Conservation (phyloP, 306 rosid species). For the Hylodesmum podocarpum region DNA sequence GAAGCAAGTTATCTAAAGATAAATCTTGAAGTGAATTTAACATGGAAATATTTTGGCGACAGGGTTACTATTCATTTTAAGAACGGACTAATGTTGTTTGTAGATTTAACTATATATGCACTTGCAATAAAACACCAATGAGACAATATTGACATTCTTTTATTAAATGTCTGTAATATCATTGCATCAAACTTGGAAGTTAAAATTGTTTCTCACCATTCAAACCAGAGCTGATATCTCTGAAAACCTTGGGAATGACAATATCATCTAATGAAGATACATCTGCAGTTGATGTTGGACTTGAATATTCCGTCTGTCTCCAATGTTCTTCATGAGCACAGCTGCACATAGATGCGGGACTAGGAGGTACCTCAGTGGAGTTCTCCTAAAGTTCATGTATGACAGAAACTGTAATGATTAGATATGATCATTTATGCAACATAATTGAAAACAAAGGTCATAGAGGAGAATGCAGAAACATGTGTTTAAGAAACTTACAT, state of each 20-base stretch:
- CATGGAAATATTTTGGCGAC: not conserved
- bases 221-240: constrained; percentile 69
- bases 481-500: constrained; percentile 46
- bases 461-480: not conserved
- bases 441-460: constrained; percentile 20
- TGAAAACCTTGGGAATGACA: constrained; percentile 51
- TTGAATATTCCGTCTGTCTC: constrained; percentile 54
- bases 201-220: constrained; percentile 43
- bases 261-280: constrained; percentile 56
- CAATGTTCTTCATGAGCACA: constrained; percentile 66
- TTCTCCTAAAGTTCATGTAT: constrained; percentile 55
- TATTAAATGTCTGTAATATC: not conserved
- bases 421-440: constrained; percentile 18
- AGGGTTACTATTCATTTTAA: not conserved
- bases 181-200: constrained; percentile 6
- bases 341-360: constrained; percentile 85
- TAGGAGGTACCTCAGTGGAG: constrained; percentile 89
- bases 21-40: not conserved
- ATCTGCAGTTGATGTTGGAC: constrained; percentile 63
- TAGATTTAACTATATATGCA: not conserved
- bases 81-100: not conserved
- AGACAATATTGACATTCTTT: not conserved
- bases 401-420: constrained; percentile 11
- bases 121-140: not conserved
- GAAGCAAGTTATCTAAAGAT: constrained; percentile 8